Conservation (phyloP, 148 eudicot species). For the Persicaria maculosa region DNA sequence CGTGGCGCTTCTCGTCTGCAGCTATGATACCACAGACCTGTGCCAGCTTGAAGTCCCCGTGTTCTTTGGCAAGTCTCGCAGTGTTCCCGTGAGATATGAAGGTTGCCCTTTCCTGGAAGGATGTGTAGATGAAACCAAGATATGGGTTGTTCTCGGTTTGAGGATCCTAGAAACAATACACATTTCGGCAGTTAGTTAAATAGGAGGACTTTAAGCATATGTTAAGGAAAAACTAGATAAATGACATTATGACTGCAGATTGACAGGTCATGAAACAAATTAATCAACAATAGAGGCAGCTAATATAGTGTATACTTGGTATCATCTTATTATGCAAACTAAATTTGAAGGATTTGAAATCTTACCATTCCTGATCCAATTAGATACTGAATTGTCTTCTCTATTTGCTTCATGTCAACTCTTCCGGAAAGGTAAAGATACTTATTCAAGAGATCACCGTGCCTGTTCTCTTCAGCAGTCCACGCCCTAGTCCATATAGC, state of each 20-base stretch:
- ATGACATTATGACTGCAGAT: neutral
- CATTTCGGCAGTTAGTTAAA: neutral
- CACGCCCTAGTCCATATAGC: slow-evolving; percentile 47
- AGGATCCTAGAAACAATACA: slow-evolving; percentile 26
- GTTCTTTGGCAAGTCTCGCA: slow-evolving; percentile 38
- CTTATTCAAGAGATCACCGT: slow-evolving; percentile 45
- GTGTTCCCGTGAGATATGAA: slow-evolving; percentile 45
- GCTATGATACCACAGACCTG: slow-evolving; percentile 42
- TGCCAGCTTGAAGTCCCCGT: slow-evolving; percentile 35
- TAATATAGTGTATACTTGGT: neutral
- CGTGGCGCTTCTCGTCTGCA: slow-evolving; percentile 45
- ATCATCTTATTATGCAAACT: neutral
- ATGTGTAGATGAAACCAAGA: slow-evolving; percentile 46
- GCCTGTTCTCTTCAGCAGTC: slow-evolving; percentile 49
- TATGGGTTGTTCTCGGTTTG: slow-evolving; percentile 39
- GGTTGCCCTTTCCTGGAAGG: slow-evolving; percentile 49
- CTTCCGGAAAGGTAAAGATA: slow-evolving; percentile 48
- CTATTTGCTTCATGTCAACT: slow-evolving; percentile 41
- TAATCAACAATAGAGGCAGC: neutral
- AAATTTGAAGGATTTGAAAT: neutral
- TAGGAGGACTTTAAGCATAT: neutral
- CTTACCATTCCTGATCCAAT: slow-evolving; percentile 48
- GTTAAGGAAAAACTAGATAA: neutral
- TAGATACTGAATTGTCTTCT: slow-evolving; percentile 46
- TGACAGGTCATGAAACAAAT: neutral